Base-by-base conservation (phyloP, 495 filamentous ascomycete species). In the Aspergillus ostianus region DNA sequence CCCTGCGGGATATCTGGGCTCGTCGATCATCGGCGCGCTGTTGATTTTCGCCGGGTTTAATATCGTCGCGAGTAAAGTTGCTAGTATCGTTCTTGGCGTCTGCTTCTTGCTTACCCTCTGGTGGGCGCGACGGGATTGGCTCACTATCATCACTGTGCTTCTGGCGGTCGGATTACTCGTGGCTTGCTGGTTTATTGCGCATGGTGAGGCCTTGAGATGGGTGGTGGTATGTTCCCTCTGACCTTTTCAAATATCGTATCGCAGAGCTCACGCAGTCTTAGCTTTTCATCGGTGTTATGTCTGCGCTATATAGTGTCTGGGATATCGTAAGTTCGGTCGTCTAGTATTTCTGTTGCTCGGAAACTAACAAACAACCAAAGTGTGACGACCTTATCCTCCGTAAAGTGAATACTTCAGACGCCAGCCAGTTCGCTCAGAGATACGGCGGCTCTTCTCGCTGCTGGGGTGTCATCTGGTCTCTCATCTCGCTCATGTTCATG, bases 211-310 rank as follows among this genome's bases (percentile, higher is more conserved):
- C 30, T 66, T 92, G 72, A 73, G 86, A 70, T 92, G 86, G 72
- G 81, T 91, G 27, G 87, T 92, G 67, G 79, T 82, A 68, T 67
- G 79, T 71, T 58, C 56, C 46, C 23, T 0, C 9, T 29, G 20
- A 19, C n/a, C 27, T 2, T 20, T 15, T 6, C 18, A 4, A 26
- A 57, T 26, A 36, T 52, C 27, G 27, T 12, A 51, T 27, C 20
- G 1, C 23, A 47, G 41, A 53, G 21, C 46, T 57, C 36, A 59
- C 21, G 20, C 0, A 13, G 15, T 8, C 18, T 13, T 52, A 80
- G 68, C 79, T 93, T 30, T 92, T 92, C 63, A 91, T 93, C 57
- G 90, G 88, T 17, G 88, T 92, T 53, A 92, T 92, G 89, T 85
- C 81, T 20, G 82, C 80, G 15, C 78, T 91, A 12, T 92, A 92